These are phyloP conservation scores for Russula ochroleuca DNA, from an alignment of 768 basidiomycete species.

Conservation along the genomic window DNA sequence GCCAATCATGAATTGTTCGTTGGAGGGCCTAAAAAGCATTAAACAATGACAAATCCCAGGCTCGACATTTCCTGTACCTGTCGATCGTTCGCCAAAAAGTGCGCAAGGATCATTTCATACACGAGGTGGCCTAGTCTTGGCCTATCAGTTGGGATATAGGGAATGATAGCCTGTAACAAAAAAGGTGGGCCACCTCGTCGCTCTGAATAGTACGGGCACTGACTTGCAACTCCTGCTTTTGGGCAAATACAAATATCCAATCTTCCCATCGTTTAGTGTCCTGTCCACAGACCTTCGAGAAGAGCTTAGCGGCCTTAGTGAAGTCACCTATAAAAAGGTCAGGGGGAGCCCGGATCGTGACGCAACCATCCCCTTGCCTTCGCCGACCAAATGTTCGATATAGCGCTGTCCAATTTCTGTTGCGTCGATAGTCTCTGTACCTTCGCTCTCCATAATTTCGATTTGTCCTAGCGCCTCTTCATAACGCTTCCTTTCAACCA, in stretches of 20 bases:
- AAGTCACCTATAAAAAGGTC: conserved; percentile 48
- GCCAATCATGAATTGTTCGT: conserved; percentile 83
- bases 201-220: conserved; percentile 27
- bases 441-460: conserved; percentile 45
- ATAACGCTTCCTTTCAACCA: conserved; percentile 79
- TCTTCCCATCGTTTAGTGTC: conserved; percentile 88
- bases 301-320: conserved; percentile 72
- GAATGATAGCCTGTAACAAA: conserved; percentile 68
- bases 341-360: neutral
- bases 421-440: conserved; percentile 45
- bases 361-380: conserved; percentile 48
- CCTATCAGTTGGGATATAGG: conserved; percentile 76
- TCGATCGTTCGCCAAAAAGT: conserved; percentile 77
- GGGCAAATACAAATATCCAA: conserved; percentile 89
- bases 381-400: conserved; percentile 75
- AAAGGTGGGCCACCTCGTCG: neutral
- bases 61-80: conserved; percentile 41
- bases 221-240: conserved; percentile 75
- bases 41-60: neutral
- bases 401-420: conserved; percentile 80
- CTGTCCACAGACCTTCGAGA: conserved; percentile 79
- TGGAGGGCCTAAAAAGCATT: conserved; percentile 54
- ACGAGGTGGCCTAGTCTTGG: conserved; percentile 80
- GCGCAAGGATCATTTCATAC: conserved; percentile 92
- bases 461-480: conserved; percentile 85